Base-by-base conservation (phyloP, 2,329 filamentous ascomycete genomes). In the Fusarium graminum region DNA sequence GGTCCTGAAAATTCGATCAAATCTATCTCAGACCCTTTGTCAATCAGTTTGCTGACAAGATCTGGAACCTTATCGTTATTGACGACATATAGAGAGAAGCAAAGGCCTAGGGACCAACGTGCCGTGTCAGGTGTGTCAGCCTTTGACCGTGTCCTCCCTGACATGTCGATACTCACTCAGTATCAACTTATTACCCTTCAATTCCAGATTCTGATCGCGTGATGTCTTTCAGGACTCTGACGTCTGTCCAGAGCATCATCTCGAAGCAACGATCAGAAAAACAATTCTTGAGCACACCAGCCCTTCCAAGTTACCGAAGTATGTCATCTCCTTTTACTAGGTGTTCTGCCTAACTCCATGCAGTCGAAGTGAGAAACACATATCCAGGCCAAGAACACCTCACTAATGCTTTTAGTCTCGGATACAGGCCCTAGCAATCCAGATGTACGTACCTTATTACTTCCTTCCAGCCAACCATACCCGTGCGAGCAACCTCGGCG, bases 271-370 rank as follows among this genome's bases (percentile, higher is more conserved):
- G 42, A 32, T 40, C 19, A 19, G 13, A 14, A 12, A 17, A 44
- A 25, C 25, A 12, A 16, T 7, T 16, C 32, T n/a, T 16, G 14
- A 12, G 34, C n/a, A n/a, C 16, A 45, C 16, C 22, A 11, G 52
- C 5, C 7, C n/a, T 42, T 6, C 7, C 25, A 7, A 63, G 44
- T 59, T 63, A 38, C 6, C 25, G 7, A 63, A 44, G 59, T 63
- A 38, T 26, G 39, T 38, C 17, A 28, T 36, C 12, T 25, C 14
- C 32, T 22, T 38, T 36, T 16, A 25, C 39, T 14, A n/a, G 38
- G 10, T 47, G 11, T 7, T 19, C 11, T 6, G 14, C 32, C n/a
- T n/a, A 32, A 11, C 40, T 17, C n/a, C 17, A 10, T 51, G 59
- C 41, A 25, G 40, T 44, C 38, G 34, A 25, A 38, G 32, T 38